Evolutionary conservation across 495 filamentous ascomycete genomes (phyloP).

Genomic region (Elaphomyces granulatus): DNA sequence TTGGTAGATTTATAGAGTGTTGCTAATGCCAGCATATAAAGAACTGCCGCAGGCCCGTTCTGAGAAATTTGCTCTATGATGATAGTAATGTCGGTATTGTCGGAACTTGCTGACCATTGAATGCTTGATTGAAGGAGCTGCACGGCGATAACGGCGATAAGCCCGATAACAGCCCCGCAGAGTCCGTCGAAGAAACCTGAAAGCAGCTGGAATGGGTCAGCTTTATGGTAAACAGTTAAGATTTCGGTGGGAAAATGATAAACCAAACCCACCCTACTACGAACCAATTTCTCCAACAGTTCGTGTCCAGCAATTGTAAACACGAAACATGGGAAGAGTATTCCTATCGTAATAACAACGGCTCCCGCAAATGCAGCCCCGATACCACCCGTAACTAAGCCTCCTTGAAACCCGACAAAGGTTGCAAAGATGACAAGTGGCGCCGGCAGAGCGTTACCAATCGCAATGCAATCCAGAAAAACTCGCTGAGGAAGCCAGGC

Average conservation of each 20-base stretch:
- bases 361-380: slow-evolving; percentile 21
- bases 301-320: slow-evolving; percentile 23
- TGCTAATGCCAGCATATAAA: slow-evolving; percentile 14
- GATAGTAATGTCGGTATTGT: background rate
- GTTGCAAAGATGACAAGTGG: slow-evolving; percentile 26
- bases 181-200: slow-evolving; percentile 23
- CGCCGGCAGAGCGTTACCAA: slow-evolving; percentile 23
- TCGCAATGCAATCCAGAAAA: slow-evolving; percentile 25
- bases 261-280: slow-evolving; percentile 20
- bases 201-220: slow-evolving; percentile 13
- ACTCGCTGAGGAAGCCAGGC: slow-evolving; percentile 20
- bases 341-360: slow-evolving; percentile 21
- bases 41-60: slow-evolving; percentile 10
- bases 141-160: slow-evolving; percentile 20
- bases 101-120: slow-evolving; percentile 5
- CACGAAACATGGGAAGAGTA: slow-evolving; percentile 25
- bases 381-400: slow-evolving; percentile 12
- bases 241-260: background rate
- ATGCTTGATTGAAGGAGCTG: slow-evolving; percentile 15
- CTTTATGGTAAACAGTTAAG: background rate
- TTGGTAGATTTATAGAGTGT: slow-evolving; percentile 18
- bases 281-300: slow-evolving; percentile 20
- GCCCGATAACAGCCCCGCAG: slow-evolving; percentile 23
- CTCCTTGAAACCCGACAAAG: slow-evolving; percentile 26
- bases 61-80: no score